A percentile compares a stretch with the other conserved stretches of the same genome.
phyloP scores from a whole-genome alignment of 2,329 filamentous ascomycete species.

The Ophiostoma sp. region DNA sequence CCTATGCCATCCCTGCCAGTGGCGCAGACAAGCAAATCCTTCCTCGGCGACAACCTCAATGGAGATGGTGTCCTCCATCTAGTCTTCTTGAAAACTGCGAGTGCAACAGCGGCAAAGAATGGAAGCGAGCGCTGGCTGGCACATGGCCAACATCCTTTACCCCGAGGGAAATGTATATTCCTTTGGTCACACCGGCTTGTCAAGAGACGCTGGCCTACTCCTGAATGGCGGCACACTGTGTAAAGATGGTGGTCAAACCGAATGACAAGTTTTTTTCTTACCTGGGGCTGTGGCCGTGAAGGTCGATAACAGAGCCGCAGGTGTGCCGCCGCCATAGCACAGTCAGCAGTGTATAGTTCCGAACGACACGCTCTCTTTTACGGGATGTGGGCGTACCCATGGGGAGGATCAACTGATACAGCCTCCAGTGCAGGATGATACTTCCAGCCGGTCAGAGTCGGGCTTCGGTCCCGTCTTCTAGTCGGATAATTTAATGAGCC shows the following conservation, averaged over 20 bases:
- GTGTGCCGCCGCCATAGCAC: background rate
- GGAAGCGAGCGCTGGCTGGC: background rate
- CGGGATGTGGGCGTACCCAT: conserved; percentile 24
- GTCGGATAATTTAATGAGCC: conserved; percentile 34
- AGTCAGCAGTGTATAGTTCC: conserved; percentile 5
- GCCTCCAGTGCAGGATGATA: background rate
- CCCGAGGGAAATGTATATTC: background rate
- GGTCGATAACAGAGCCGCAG: background rate
- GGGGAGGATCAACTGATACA: conserved; percentile 20
- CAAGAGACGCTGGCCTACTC: background rate
- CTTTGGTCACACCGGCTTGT: background rate
- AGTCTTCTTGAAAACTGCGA: background rate
- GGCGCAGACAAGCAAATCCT: background rate
- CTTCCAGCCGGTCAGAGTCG: conserved; percentile 27
- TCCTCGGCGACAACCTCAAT: background rate
- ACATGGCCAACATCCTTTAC: background rate
- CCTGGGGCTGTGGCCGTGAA: background rate
- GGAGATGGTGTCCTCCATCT: background rate
- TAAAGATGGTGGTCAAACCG: background rate
- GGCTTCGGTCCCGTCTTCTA: conserved; percentile 35
- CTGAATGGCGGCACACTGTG: background rate
- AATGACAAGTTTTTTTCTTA: background rate
- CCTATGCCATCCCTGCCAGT: background rate
- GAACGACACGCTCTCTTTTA: conserved; percentile 16
- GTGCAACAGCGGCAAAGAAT: background rate